Evolutionary conservation across 2,329 filamentous ascomycete species (phyloP), one percentile per base, ranked within the genome.

Genomic region (Fusarium verticillioides): DNA sequence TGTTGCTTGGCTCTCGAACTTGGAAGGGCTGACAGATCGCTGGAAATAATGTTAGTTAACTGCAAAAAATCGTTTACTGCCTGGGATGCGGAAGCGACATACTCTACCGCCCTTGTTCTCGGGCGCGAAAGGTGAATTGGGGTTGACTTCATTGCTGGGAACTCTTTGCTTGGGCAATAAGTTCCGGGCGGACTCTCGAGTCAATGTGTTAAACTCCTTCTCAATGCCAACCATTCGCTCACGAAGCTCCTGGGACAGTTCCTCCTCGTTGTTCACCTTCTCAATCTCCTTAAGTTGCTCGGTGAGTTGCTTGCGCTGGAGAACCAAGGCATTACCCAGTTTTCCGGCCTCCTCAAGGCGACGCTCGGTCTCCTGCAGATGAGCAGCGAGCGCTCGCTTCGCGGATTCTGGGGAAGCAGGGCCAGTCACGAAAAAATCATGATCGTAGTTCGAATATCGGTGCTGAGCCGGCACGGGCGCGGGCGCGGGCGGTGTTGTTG

Each of bases 171-270:
- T 96, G 39, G 91, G 93, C 68, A 98, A 84, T 80, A 98, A 96
- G 5, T 94, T 95, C 73, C 96, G 89, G 47, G 96, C 94, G 53
- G 93, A 96, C 81, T 98, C 96, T 71, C 93, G 89, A 18, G 95
- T 95, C 52, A 98, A 92, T 79, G 98, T 95, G 81, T 97, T 96
- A 84, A 97, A 98, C 79, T 99, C 96, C 81, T 91, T 94, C 82
- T 99, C 96, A 67, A 99, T 91, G 72, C 97, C 95, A 19, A 90
- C 87, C 60, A 99, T 88, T 83, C 93, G 95, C 78, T 92, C 89
- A 67, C 93, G 93, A 77, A 99, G 85, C 74, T 97, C 95, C 7
- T 93, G 91, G 0, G 92, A 92, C 58, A 98, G 90, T 70, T 97
- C 93, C 30, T 90, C 90, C 75, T 96, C 93, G 49, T 89, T 87